These are phyloP conservation scores for Salix purpurea DNA, from an alignment of 345 rosid genomes.

Conservation along the genomic window DNA sequence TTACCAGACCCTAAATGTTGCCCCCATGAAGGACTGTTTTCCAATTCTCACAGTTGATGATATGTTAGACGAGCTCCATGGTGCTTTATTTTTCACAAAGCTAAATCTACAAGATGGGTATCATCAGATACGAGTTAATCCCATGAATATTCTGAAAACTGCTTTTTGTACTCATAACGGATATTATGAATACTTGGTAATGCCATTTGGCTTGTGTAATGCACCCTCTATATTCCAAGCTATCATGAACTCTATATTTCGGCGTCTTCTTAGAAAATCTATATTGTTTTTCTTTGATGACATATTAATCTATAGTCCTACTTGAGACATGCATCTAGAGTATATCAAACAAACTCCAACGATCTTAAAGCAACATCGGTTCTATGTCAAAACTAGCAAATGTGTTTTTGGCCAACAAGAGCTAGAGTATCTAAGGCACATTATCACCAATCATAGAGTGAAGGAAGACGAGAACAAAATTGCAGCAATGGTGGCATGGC, in stretches of 20 bases:
- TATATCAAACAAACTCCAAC: background rate
- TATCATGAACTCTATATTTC: background rate
- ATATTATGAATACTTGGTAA: background rate
- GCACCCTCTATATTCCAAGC: background rate
- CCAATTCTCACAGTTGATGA: background rate
- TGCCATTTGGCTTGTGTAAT: background rate
- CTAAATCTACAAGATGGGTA: background rate
- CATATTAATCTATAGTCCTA: background rate
- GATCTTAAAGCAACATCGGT: background rate
- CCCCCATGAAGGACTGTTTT: background rate
- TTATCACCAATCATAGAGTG: too few species aligned
- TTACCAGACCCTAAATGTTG: background rate
- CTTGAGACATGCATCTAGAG: background rate
- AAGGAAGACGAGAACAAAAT: too few species aligned
- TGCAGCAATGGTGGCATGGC: too few species aligned
- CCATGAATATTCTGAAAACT: background rate
- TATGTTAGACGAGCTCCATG: too few species aligned
- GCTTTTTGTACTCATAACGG: background rate
- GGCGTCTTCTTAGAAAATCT: background rate
- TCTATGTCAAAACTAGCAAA: background rate
- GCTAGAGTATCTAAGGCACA: too few species aligned
- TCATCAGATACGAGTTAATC: background rate
- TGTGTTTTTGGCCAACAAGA: too few species aligned
- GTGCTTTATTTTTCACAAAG: background rate
- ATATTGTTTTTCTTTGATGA: background rate